These are phyloP conservation scores for Porcisia hertigi DNA, from an alignment of 208 protist genomes.

Conservation along the genomic window DNA sequence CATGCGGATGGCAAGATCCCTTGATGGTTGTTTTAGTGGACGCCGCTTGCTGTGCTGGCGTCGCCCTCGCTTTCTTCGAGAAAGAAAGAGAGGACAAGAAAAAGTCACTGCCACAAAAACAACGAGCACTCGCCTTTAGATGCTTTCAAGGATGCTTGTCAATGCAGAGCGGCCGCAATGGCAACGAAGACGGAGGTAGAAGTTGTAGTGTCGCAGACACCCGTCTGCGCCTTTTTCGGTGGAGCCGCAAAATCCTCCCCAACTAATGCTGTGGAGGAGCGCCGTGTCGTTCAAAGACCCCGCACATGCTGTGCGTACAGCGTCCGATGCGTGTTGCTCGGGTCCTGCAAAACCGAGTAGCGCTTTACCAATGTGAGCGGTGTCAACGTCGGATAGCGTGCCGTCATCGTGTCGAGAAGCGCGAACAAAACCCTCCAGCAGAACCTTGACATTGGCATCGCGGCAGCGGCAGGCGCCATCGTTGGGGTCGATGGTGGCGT, in stretches of 20 bases:
- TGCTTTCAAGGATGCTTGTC: neutral
- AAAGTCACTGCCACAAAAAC: conserved; percentile 5
- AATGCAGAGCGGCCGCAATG: conserved; percentile 2
- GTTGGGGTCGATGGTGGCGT: conserved; percentile 18
- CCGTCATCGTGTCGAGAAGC: conserved; percentile 36
- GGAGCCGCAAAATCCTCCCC: conserved; percentile 14
- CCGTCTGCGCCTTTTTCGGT: neutral
- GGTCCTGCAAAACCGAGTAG: conserved; percentile 25
- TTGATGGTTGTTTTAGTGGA: neutral
- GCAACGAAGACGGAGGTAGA: neutral
- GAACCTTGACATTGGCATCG: conserved; percentile 34
- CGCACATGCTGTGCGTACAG: conserved; percentile 33
- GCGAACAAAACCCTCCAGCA: conserved; percentile 43
- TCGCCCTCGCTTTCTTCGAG: neutral
- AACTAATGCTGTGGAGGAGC: conserved; percentile 21
- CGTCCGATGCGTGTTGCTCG: conserved; percentile 28
- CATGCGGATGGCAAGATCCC: neutral
- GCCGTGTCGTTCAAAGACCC: conserved; percentile 23
- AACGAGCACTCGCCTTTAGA: neutral
- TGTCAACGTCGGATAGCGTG: conserved; percentile 37
- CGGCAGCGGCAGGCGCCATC: conserved; percentile 8
- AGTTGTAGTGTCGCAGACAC: neutral
- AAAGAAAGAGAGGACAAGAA: neutral
- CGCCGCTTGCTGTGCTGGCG: neutral
- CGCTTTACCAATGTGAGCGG: conserved; percentile 28